Evolutionary conservation across 495 filamentous ascomycete species (phyloP).

Genomic region (Penicillium arizonense): DNA sequence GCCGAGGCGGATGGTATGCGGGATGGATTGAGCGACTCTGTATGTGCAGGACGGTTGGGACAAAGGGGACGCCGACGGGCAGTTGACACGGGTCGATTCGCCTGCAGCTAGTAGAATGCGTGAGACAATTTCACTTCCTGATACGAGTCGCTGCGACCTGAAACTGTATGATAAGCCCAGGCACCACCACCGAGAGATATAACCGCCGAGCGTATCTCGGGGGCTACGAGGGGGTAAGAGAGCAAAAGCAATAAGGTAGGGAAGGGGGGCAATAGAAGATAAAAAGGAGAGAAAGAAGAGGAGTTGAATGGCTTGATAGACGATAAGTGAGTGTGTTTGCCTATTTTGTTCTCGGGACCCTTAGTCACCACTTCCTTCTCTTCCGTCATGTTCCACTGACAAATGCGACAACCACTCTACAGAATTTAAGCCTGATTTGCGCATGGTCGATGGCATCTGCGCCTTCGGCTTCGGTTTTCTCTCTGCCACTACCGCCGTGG

Average conservation of each 20-base stretch:
- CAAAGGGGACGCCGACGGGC: slow-evolving; percentile 10
- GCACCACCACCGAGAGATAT: slow-evolving; percentile 15
- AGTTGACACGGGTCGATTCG: background rate
- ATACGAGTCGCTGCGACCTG: slow-evolving; percentile 13
- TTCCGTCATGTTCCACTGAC: slow-evolving; percentile 9
- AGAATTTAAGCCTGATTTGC: no score
- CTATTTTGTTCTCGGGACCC: slow-evolving; percentile 14
- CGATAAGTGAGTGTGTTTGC: slow-evolving; percentile 30
- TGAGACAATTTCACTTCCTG: slow-evolving; percentile 5
- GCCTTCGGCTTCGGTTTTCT: slow-evolving; percentile 36
- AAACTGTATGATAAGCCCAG: slow-evolving; percentile 18
- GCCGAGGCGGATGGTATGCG: background rate
- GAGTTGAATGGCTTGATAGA: slow-evolving; percentile 12
- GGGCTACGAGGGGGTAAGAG: slow-evolving; percentile 8
- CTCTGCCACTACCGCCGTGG: slow-evolving; percentile 41
- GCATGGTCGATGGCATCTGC: slow-evolving; percentile 28
- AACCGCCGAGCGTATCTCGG: slow-evolving; percentile 18
- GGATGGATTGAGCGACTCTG: background rate
- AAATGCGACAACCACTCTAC: slow-evolving; percentile 1
- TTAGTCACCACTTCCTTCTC: slow-evolving; percentile 2
- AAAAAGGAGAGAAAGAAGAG: slow-evolving; percentile 3
- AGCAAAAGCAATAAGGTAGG: slow-evolving; percentile 5
- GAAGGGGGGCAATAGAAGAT: background rate
- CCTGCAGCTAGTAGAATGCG: background rate
- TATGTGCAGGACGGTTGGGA: slow-evolving; percentile 7